Base-by-base conservation (phyloP, 2,329 filamentous ascomycete genomes). In the Penicillium occitanis region DNA sequence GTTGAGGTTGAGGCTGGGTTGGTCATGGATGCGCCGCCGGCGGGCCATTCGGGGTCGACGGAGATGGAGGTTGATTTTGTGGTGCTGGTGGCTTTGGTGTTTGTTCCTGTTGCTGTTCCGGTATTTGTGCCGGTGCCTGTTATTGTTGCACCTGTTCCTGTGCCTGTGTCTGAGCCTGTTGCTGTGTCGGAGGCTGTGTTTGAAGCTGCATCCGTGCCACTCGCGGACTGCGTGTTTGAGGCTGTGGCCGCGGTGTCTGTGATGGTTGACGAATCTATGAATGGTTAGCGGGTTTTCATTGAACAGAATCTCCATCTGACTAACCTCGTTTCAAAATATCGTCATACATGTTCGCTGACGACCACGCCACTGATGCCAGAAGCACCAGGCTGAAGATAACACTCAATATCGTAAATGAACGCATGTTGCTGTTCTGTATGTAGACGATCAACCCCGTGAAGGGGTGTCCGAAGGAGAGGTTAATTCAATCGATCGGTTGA, bases 21-120 rank as follows among this genome's bases (percentile, higher is more conserved):
- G 64, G 89, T 79, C 85, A 90, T 87, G 53, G 82, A 80, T 64
- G 90, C 80, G 63, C 87, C 87, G 55, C 88, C 88, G 2, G 85
- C 81, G 25, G 83, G 84, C 17, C 83, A 74, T 64, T 84, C 81
- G 60, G 84, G 76, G 68, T 87, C 83, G 73, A 86, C 84, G 10
- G 78, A 80, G 65, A 76, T 80, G 22, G 76, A 72, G n/a, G 68
- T 75, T 5, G 73, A 68, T 3, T 76, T 73, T 28, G 71, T 71
- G 57, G 42, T 51, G 22, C 46, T 25, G n/a, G 64, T 58, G 5
- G 14, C 13, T 7, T 33, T 55, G 51, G 51, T 35, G 51, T 35
- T 35, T 5, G 51, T 35, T 55, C 28, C 51, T n/a, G 67, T 68
- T 35, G 35, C 33, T 13, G 44, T 28, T 11, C 44, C 48, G 19